Evolutionary conservation across 805 yeast species (phyloP), one percentile per base, ranked within the genome.

Genomic region (Candida gorgasii): DNA sequence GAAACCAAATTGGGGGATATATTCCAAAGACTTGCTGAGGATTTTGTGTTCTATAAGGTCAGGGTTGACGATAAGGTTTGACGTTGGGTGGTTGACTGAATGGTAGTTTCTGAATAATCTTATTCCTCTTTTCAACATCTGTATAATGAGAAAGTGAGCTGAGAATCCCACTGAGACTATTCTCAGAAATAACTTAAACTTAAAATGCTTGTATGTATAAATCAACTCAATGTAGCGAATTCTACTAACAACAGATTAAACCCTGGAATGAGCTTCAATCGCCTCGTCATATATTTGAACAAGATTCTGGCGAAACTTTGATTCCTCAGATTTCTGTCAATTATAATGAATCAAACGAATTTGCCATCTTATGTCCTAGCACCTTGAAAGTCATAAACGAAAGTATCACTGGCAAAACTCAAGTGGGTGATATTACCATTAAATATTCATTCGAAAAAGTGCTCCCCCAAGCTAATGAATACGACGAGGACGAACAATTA

Each of bases 1-100:
- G 59, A 82, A 81, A 4, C 88, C 88, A 39, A 55, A 61, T 30
- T 55, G 50, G 5, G 86, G 85, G 20, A 82, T 76, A 40, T 56
- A 57, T 16, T 60, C 64, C 8, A 68, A 40, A 1, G 76, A 63
- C 43, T 63, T 62, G 30, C 58, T 50, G 40, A 69, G 57, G 22
- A 82, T 67, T 34, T 62, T 59, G 29, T 68, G 59, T 45, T 76
- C 80, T 7, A 75, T 58, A 4, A 62, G 51, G 22, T 53, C 50
- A 13, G 45, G 41, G 44, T 64, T 55, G 28, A 69, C 51, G 20
- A 69, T 67, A 14, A 49, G 18, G 44, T 68, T 67, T 24, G 73
- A 62, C 2, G 56, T 48, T 11, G 67, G 62, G 42, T 69, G 75
- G 38, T 64, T 61, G 16, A 45, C 49, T 0, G 73, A 63, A 51